Evolutionary conservation across 2,329 filamentous ascomycete genomes (phyloP), one percentile per base, ranked within the genome.

Genomic region (Alternaria hordeiaustralica): DNA sequence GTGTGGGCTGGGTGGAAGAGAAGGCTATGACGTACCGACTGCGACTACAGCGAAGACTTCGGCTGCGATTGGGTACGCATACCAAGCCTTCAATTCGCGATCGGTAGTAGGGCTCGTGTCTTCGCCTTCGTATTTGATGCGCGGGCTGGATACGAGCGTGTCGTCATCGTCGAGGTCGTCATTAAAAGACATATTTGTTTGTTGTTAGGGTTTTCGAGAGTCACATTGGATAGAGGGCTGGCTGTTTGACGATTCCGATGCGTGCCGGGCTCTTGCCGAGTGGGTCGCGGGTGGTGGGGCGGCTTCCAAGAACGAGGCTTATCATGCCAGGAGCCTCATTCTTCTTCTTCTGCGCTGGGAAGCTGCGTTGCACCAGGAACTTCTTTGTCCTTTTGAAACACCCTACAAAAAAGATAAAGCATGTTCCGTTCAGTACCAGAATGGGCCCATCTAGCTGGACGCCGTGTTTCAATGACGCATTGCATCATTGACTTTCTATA

Each of bases 11-110:
- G 15, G 53, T 26, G 25, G n/a, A 18, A 10, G 20, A 28, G 12
- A 28, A 47, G 33, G 12, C 13, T 56, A 46, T 25, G 30, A 61
- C 89, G 78, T 80, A 92, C 94, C 89, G 79, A 91, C 88, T 49
- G 88, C 94, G 78, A 94, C 97, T 58, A 97, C 92, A 23, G 95
- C 92, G 80, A 96, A 98, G 28, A 96, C 94, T 81, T 97, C 94
- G 8, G 94, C 92, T 12, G 94, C 94, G 82, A 96, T 95, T 30
- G 90, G 90, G 83, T 97, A 97, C 74, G 90, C 90, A 80, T 96
- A 97, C 93, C 94, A 97, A 64, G 93, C 94, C 49, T 88, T 84
- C 66, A 97, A 86, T 84, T 97, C 94, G 78, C 90, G 93, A 65
- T 80, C 81, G 74, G 91, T 96, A 6, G 94, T 97, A 41, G 90